phyloP scores from a whole-genome alignment of 768 basidiomycete genomes.

The Chalciporus sphaerocephalus region DNA sequence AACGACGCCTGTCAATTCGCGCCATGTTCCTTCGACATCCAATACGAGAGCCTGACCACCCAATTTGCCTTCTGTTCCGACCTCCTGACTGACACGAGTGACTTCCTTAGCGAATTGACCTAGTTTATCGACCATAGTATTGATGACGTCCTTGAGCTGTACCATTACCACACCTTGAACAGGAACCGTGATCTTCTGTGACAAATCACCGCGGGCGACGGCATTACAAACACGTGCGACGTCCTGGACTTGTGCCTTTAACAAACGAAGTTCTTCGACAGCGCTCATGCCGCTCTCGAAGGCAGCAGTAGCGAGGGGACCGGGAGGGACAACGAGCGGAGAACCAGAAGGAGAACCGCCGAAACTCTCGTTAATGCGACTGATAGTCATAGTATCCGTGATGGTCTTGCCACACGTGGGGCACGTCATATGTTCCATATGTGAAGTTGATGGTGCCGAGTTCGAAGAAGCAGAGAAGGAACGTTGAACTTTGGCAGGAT shows the following conservation, averaged over 20 bases:
- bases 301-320: constrained; percentile 53
- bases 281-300: constrained; percentile 60
- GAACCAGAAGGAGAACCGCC: constrained; percentile 29
- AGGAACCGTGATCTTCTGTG: constrained; percentile 74
- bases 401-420: constrained; percentile 53
- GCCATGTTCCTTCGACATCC: constrained; percentile 90
- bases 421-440: constrained; percentile 41
- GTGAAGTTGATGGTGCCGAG: constrained; percentile 45
- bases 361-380: constrained; percentile 24
- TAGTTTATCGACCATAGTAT: constrained; percentile 68
- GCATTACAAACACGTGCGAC: constrained; percentile 79
- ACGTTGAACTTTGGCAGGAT: constrained; percentile 32
- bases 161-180: constrained; percentile 79
- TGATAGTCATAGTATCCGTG: constrained; percentile 41
- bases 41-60: constrained; percentile 83
- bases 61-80: constrained; percentile 80
- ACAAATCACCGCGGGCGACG: constrained; percentile 70
- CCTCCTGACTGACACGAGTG: constrained; percentile 79
- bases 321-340: constrained; percentile 48
- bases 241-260: constrained; percentile 82
- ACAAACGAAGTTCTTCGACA: constrained; percentile 71
- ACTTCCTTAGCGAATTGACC: constrained; percentile 90
- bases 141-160: constrained; percentile 76
- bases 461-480: constrained; percentile 32
- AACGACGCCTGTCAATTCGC: constrained; percentile 76